Evolutionary conservation across 176 grass and related monocot species (phyloP).

Genomic region (Oryza glumipatula): DNA sequence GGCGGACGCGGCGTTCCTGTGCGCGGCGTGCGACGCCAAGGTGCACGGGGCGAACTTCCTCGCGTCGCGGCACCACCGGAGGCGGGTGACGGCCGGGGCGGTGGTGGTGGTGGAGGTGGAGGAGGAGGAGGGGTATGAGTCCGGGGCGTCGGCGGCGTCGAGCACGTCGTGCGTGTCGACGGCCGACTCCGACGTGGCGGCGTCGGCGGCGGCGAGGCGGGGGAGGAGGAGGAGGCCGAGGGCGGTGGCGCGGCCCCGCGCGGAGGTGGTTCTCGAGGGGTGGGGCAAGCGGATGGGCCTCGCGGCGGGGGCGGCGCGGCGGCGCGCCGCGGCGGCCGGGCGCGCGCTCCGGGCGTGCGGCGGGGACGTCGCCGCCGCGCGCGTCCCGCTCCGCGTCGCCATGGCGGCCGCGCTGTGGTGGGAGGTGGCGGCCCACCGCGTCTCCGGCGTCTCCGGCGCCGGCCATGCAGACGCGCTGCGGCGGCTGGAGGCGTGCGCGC

Average conservation of each 20-base stretch:
- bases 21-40: constrained; percentile 65
- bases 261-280: constrained; percentile 42
- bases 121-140: background rate
- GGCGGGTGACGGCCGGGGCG: background rate
- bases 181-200: constrained; percentile 39
- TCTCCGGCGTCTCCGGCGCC: background rate
- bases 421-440: constrained; percentile 2
- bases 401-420: constrained; percentile 54
- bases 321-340: constrained; percentile 4
- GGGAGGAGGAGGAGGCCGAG: constrained; percentile 1
- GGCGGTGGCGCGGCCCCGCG: background rate
- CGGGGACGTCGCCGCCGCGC: background rate
- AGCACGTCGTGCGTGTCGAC: constrained; percentile 47
- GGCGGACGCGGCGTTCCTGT: constrained; percentile 73
- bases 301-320: background rate
- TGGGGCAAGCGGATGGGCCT: constrained; percentile 51
- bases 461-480: background rate
- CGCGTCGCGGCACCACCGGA: constrained; percentile 71
- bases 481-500: constrained; percentile 51
- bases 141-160: constrained; percentile 21
- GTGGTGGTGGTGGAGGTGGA: background rate
- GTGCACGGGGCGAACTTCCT: constrained; percentile 97
- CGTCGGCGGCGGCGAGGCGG: background rate
- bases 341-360: constrained; percentile 14
- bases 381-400: constrained; percentile 34